Percentiles rank a stretch among this genome's conserved stretches.
Conservation (phyloP, 2,329 filamentous ascomycete species). For the Penicillium sp. region DNA sequence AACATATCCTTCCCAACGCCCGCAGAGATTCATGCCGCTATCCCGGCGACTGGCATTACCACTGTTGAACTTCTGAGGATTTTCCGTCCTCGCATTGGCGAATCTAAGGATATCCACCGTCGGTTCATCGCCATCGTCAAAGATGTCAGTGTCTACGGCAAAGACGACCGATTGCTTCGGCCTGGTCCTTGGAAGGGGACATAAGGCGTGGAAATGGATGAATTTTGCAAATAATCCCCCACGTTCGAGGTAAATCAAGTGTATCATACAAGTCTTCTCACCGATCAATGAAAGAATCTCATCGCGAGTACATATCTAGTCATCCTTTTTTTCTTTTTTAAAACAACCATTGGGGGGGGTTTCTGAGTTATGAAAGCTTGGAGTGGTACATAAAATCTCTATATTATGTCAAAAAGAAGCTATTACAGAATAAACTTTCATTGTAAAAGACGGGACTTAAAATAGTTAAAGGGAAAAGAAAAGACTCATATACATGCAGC, state of each 20-base stretch:
- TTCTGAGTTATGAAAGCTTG: no score
- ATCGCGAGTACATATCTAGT: neutral
- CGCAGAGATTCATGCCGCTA: slow-evolving; percentile 49
- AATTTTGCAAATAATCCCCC: neutral
- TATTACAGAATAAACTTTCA: no score
- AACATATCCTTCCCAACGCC: slow-evolving; percentile 43
- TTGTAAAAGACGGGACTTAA: neutral
- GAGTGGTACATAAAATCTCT: no score
- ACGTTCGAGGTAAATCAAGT: neutral
- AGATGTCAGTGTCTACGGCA: slow-evolving; percentile 44
- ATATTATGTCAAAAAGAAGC: no score
- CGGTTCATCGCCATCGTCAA: slow-evolving; percentile 47
- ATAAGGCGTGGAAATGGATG: neutral
- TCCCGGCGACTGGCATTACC: slow-evolving; percentile 47
- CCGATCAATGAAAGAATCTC: neutral
- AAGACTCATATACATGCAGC: slow-evolving; percentile 23
- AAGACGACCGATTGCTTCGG: slow-evolving; percentile 43
- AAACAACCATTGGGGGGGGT: no score
- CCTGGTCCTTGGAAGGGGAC: slow-evolving; percentile 38
- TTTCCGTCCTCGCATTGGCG: slow-evolving; percentile 45
- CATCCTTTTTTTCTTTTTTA: no score
- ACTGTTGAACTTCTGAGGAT: slow-evolving; percentile 46
- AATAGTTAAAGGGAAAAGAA: neutral
- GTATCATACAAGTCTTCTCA: neutral
- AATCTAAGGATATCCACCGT: slow-evolving; percentile 43